Evolutionary conservation across 2,329 filamentous ascomycete genomes (phyloP).

Genomic region (Penicillium sp.): DNA sequence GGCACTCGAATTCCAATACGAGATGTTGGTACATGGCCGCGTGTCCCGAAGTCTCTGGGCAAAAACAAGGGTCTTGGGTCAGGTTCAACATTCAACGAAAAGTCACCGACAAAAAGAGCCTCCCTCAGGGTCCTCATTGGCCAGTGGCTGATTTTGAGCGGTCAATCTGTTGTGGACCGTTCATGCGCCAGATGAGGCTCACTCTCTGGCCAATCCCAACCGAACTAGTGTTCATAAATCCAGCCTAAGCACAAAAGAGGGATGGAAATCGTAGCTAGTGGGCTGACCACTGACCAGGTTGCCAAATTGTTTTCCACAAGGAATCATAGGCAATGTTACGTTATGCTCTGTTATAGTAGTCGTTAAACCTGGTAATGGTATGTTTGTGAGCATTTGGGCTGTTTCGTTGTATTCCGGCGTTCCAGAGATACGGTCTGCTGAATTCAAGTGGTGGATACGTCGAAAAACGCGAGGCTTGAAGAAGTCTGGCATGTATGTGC

Average conservation of each 20-base stretch:
- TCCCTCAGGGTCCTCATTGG: constrained; percentile 11
- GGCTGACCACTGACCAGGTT: neutral
- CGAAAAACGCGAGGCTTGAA: neutral
- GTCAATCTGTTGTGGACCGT: constrained; percentile 8
- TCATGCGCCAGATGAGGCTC: constrained; percentile 1
- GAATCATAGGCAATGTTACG: too few relatives aligned
- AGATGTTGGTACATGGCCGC: neutral
- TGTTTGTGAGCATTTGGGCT: neutral
- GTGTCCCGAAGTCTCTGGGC: neutral
- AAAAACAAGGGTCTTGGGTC: neutral
- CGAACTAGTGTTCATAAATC: neutral
- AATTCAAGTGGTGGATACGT: neutral
- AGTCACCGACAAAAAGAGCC: constrained; percentile 13
- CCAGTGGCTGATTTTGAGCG: constrained; percentile 4
- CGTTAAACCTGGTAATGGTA: neutral
- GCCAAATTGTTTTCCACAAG: neutral
- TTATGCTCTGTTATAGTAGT: neutral
- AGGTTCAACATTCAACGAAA: neutral
- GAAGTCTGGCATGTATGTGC: neutral
- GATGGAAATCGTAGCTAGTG: neutral
- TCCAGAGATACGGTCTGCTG: neutral
- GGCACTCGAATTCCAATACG: neutral
- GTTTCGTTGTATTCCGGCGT: neutral
- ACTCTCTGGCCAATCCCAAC: neutral
- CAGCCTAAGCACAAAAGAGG: neutral